Evolutionary conservation across 2,329 filamentous ascomycete species (phyloP), one percentile per base, ranked within the genome.

Genomic region (Onygena corvina): DNA sequence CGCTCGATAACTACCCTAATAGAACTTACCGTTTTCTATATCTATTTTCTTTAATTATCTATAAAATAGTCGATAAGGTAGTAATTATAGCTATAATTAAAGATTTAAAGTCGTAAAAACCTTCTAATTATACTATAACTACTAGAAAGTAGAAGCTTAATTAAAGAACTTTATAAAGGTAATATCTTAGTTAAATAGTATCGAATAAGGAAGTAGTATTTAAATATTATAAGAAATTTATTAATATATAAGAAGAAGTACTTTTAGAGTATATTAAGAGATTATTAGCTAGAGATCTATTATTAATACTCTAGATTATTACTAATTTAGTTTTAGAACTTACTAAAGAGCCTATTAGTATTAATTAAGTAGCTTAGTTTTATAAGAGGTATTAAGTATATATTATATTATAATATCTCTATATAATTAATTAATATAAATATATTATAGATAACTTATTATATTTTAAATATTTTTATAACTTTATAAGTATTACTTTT

Each of bases 41-140:
- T n/a, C n/a, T n/a, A n/a, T n/a, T n/a, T n/a, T n/a, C n/a, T n/a
- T n/a, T n/a, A n/a, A n/a, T n/a, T n/a, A n/a, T n/a, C n/a, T n/a
- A n/a, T n/a, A n/a, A n/a, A 21, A 50, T 50, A 33, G 40, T 47
- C 31, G 47, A 46, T 20, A 34, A 50, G n/a, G 44, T 29, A 14
- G 34, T 34, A 30, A 50, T 50, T 11, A 12, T 5, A 6, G 16
- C 47, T 16, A 34, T 34, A n/a, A 38, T 50, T 50, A 18, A 51
- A 34, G 45, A 51, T 33, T 48, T 48, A 25, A 44, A 35, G 31
- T 40, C 18, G 7, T 45, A 51, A 18, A 34, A 47, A 29, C n/a
- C n/a, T 34, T 23, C 33, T 44, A 51, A 48, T 48, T 48, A 34
- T 18, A 16, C n/a, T 11, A 12, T 16, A 12, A 48, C 25, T 34